Percentiles rank a stretch among this genome's conserved stretches.
phyloP scores from a whole-genome alignment of 495 filamentous ascomycete genomes.

The Penicillium roqueforti region DNA sequence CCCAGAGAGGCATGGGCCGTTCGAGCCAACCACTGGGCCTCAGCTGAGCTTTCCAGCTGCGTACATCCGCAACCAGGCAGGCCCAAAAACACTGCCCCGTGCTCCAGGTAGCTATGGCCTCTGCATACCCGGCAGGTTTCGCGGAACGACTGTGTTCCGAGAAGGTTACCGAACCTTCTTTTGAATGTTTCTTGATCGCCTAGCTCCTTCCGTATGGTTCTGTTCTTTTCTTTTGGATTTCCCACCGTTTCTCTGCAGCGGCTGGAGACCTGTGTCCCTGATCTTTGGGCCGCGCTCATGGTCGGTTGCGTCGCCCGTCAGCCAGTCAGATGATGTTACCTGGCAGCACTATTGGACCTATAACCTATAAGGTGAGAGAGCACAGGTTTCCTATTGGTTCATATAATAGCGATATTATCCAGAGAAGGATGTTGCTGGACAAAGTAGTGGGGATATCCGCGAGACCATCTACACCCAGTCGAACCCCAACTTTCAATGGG shows the following conservation, averaged over 20 bases:
- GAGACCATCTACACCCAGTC: neutral
- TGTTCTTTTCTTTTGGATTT: slow-evolving; percentile 4
- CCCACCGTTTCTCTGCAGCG: slow-evolving; percentile 11
- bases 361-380: slow-evolving; percentile 1
- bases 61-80: slow-evolving; percentile 22
- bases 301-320: slow-evolving; percentile 17
- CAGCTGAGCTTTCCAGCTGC: slow-evolving; percentile 11
- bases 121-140: slow-evolving; percentile 3
- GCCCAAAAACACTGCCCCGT: slow-evolving; percentile 13
- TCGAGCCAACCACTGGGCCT: slow-evolving; percentile 17
- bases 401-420: slow-evolving; percentile 9
- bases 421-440: slow-evolving; percentile 23
- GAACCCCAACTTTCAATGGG: neutral
- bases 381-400: slow-evolving; percentile 3
- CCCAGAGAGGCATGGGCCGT: slow-evolving; percentile 9
- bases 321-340: slow-evolving; percentile 14
- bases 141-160: slow-evolving; percentile 2
- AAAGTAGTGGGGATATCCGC: neutral
- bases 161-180: slow-evolving; percentile 23
- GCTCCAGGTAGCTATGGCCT: slow-evolving; percentile 8
- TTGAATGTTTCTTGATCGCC: slow-evolving; percentile 6
- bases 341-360: slow-evolving; percentile 13
- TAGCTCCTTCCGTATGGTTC: slow-evolving; percentile 11
- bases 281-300: slow-evolving; percentile 24
- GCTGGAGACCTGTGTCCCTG: slow-evolving; percentile 15